These are phyloP conservation scores for Salvia sclarea DNA, from an alignment of 305 asterid species.

Conservation along the genomic window DNA sequence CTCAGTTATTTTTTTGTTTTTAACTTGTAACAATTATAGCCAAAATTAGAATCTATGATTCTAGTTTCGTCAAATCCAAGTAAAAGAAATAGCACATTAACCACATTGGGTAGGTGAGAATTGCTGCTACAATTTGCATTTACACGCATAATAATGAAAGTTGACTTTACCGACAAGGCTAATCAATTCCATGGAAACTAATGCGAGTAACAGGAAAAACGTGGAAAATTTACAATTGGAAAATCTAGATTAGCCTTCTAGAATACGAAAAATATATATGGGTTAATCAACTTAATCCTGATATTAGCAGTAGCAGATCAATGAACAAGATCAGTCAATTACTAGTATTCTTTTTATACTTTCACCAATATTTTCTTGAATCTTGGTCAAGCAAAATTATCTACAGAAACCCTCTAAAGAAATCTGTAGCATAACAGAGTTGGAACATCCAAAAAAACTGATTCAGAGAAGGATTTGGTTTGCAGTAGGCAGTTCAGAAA, in stretches of 20 bases:
- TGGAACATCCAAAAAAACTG: not conserved
- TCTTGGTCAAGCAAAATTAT: not conserved
- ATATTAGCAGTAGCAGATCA: not conserved
- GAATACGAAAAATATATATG: not conserved
- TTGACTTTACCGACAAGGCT: not conserved
- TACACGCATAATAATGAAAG: not conserved
- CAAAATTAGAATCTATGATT: not conserved
- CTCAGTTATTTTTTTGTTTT: too few species aligned
- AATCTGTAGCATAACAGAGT: not conserved
- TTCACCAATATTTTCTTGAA: not conserved
- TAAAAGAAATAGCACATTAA: not conserved
- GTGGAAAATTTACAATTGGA: not conserved
- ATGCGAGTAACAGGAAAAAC: not conserved
- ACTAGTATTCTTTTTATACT: not conserved
- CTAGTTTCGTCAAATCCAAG: not conserved
- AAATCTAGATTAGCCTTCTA: not conserved
- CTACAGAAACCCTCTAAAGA: not conserved
- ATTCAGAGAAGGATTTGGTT: not conserved
- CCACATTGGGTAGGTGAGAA: not conserved
- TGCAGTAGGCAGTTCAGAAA: too few species aligned
- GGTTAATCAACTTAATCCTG: too few species aligned
- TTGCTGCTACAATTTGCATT: not conserved
- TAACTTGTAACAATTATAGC: not conserved
- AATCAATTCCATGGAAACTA: not conserved
- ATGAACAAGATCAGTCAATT: not conserved